phyloP scores from a whole-genome alignment of 805 yeast species.

The Candida stauntonica region DNA sequence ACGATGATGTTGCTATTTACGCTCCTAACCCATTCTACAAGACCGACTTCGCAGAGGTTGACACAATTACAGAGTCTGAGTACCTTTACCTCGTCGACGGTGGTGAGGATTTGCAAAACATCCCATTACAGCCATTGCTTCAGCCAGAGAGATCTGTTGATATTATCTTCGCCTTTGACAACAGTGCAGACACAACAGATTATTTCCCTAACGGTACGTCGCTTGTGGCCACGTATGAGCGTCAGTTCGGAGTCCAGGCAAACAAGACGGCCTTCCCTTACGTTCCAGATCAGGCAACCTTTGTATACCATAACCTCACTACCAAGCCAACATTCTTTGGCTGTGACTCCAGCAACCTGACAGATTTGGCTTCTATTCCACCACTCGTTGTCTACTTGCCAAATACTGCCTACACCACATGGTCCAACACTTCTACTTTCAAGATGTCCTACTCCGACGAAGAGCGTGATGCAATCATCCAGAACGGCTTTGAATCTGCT shows the following conservation, averaged over 20 bases:
- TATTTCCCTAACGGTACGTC: constrained; percentile 70
- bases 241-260: constrained; percentile 50
- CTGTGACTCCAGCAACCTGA: constrained; percentile 62
- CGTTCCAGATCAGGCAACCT: constrained; percentile 69
- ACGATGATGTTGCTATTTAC: constrained; percentile 67
- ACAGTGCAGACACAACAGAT: constrained; percentile 57
- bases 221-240: constrained; percentile 47
- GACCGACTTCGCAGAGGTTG: constrained; percentile 34
- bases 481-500: constrained; percentile 71
- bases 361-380: constrained; percentile 50
- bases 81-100: constrained; percentile 61
- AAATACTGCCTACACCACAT: constrained; percentile 60
- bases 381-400: constrained; percentile 77
- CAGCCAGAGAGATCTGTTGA: constrained; percentile 58
- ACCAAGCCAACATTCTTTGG: constrained; percentile 82
- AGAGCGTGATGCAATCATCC: constrained; percentile 55
- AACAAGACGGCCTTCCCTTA: constrained; percentile 69
- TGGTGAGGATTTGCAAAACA: constrained; percentile 62
- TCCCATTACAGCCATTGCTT: constrained; percentile 61
- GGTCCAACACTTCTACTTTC: constrained; percentile 69
- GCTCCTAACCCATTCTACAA: constrained; percentile 67
- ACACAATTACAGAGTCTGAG: constrained; percentile 36
- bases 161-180: constrained; percentile 61
- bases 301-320: constrained; percentile 56
- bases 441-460: constrained; percentile 56